Evolutionary conservation across 306 rosid species (phyloP).

Genomic region (Senna siamea): DNA sequence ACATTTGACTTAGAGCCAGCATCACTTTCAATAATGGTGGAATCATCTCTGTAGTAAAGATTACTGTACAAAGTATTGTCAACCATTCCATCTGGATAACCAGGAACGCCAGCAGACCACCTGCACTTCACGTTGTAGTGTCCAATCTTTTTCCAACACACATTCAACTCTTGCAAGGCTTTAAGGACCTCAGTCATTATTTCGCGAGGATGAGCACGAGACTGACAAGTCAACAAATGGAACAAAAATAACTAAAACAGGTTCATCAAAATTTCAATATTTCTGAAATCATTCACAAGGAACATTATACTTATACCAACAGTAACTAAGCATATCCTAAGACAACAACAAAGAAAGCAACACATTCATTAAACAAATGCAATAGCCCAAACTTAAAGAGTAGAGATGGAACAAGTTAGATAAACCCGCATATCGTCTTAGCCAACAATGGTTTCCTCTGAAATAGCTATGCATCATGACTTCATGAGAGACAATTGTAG

Average conservation of each 20-base stretch:
- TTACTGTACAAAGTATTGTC: too few relatives aligned
- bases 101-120: slow-evolving; percentile 29
- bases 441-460: slow-evolving; percentile 30
- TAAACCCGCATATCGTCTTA: neutral
- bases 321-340: neutral
- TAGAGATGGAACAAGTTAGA: slow-evolving; percentile 31
- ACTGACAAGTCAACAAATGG: slow-evolving; percentile 52
- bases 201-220: slow-evolving; percentile 80
- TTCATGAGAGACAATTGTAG: slow-evolving; percentile 1
- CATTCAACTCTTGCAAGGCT: slow-evolving; percentile 82
- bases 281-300: neutral
- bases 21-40: slow-evolving; percentile 58
- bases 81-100: too few relatives aligned
- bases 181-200: slow-evolving; percentile 90
- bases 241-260: slow-evolving; percentile 32
- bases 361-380: slow-evolving; percentile 21
- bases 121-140: slow-evolving; percentile 91
- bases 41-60: slow-evolving; percentile 47
- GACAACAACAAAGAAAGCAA: slow-evolving; percentile 16
- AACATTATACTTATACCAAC: too few relatives aligned
- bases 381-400: neutral
- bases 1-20: slow-evolving; percentile 55
- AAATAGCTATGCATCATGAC: slow-evolving; percentile 17
- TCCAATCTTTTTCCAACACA: slow-evolving; percentile 91
- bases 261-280: slow-evolving; percentile 20